Base-by-base conservation (phyloP, 148 eudicot species). In the Cornus kousa region DNA sequence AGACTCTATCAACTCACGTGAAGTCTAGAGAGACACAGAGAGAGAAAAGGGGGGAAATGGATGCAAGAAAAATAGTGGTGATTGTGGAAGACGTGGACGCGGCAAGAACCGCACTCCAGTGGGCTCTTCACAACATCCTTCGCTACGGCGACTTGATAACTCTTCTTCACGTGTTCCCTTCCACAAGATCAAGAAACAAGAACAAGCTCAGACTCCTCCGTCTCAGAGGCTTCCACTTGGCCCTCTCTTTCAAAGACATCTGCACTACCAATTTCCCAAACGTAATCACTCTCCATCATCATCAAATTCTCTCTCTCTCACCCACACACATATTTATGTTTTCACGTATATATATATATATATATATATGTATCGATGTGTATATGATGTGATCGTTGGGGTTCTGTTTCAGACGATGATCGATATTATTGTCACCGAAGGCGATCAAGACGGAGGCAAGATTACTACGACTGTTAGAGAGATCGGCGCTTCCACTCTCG, bases 351-450 rank as follows among this genome's bases (percentile, higher is more conserved):
- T n/a, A 1, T 5, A 6, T 16, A 3, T 73, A 74, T 11, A 32
- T 33, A 74, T 17, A 4, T 19, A 74, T 32, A 19, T n/a, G 35
- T 19, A 13, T 31, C 24, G 11, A 48, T 32, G 8, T 77, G 9
- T 62, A 20, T 76, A 35, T 65, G 57, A 71, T 78, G 24, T 65
- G 60, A 23, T 32, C 43, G 33, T 77, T 77, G 50, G 68, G 75
- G 74, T 37, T 71, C 68, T 35, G 16, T 81, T 77, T 80, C 97
- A 95, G 98, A 88, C 92, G 77, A 93, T 87, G 85, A 91, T 91
- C 40, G 97, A 93, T 90, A 93, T 91, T 69, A 90, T 95, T n/a
- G 98, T 95, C 74, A 84, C 89, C 19, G 94, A 95, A 82, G 96
- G 92, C 59, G 96, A 93, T 37, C 84, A 81, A 72, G 89, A 89